Conservation (phyloP, 352 stramenopile genomes). For the Aphanomyces euteiches region DNA sequence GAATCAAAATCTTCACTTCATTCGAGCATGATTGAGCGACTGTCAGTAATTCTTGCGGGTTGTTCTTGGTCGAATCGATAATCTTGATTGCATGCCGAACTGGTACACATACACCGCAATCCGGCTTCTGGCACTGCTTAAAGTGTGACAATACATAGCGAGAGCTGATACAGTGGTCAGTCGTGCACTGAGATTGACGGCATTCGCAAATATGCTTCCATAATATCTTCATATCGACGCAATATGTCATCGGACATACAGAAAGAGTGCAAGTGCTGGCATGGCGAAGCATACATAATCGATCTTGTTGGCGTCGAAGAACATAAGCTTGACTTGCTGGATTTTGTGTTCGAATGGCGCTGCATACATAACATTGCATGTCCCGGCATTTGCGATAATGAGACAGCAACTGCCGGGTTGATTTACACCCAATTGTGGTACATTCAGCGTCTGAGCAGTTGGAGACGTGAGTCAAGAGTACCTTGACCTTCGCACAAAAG, state of each 20-base stretch:
- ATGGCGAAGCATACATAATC: constrained; percentile 83
- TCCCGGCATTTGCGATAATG: constrained; percentile 87
- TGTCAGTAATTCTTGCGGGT: constrained; percentile 67
- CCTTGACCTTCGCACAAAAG: constrained; percentile 79
- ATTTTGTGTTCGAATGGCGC: constrained; percentile 82
- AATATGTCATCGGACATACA: constrained; percentile 78
- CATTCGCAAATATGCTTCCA: constrained; percentile 91
- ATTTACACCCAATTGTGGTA: constrained; percentile 85
- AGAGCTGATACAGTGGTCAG: constrained; percentile 84
- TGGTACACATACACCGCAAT: constrained; percentile 85
- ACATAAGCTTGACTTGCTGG: constrained; percentile 85
- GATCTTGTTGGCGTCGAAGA: constrained; percentile 77
- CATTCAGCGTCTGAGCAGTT: constrained; percentile 80
- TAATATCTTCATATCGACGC: constrained; percentile 81
- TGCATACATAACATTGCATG: constrained; percentile 83
- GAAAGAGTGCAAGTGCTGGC: constrained; percentile 67
- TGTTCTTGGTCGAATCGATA: constrained; percentile 74
- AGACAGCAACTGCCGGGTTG: constrained; percentile 76
- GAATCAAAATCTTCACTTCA: constrained; percentile 73
- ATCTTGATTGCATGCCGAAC: constrained; percentile 86
- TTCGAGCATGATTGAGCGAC: constrained; percentile 65
- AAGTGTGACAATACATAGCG: constrained; percentile 87
- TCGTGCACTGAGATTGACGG: constrained; percentile 81
- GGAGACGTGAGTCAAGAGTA: constrained; percentile 73
- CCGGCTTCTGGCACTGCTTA: constrained; percentile 89